These are phyloP conservation scores for Entomophthora muscae DNA, from an alignment of 371 early-diverging fungal species.

Conservation along the genomic window DNA sequence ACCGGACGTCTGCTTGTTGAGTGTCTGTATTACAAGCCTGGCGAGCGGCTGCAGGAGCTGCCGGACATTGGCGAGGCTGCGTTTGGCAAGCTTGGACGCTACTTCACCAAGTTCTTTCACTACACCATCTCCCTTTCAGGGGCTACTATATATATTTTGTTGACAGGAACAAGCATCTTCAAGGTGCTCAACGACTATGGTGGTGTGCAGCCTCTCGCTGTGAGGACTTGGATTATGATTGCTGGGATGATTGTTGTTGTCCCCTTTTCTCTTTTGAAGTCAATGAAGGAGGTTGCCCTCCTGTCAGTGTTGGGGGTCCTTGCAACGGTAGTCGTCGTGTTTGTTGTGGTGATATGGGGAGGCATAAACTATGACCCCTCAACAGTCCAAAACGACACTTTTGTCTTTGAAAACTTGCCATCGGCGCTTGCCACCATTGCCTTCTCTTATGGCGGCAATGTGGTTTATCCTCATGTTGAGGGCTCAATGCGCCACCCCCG, in stretches of 20 bases:
- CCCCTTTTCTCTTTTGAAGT: constrained; percentile 9
- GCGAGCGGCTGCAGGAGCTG: constrained; percentile 8
- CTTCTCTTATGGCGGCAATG: constrained; percentile 62
- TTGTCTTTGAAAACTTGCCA: constrained; percentile 32
- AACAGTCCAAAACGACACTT: constrained; percentile 10
- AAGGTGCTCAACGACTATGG: constrained; percentile 19
- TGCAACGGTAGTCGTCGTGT: constrained; percentile 27
- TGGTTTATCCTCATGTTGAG: constrained; percentile 72
- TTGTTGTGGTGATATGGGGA: constrained; percentile 12
- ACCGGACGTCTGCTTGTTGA: constrained; percentile 17
- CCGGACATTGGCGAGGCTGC: constrained; percentile 45
- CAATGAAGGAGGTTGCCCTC: constrained; percentile 10
- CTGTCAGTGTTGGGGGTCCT: constrained; percentile 23
- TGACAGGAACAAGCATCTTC: constrained; percentile 44
- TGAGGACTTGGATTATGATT: constrained; percentile 7
- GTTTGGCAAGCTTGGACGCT: constrained; percentile 37
- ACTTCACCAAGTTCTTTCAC: constrained; percentile 37
- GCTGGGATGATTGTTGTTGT: constrained; percentile 7
- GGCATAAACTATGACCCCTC: not conserved
- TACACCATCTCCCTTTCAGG: constrained; percentile 50
- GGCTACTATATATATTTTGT: constrained; percentile 55
- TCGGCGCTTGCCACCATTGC: constrained; percentile 40
- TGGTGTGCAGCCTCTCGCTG: not conserved
- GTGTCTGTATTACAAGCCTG: constrained; percentile 40
- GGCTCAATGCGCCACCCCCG: constrained; percentile 60